Base-by-base conservation (phyloP, 805 yeast species). In the Zygosaccharomyces kombuchaensis region DNA sequence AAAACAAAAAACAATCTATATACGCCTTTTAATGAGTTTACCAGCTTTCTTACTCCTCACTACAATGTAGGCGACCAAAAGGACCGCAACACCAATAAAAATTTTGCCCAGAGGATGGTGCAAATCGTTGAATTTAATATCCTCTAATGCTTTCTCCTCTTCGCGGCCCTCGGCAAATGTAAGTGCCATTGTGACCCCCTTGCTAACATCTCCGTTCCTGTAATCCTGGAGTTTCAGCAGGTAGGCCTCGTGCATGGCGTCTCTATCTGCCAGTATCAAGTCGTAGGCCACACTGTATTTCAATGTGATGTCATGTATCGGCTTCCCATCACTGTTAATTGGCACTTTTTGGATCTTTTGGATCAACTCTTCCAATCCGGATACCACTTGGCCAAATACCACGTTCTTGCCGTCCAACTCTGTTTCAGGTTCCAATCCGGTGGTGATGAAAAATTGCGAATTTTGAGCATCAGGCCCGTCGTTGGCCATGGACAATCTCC, bases 321-420 rank as follows among this genome's bases (percentile, higher is more conserved):
- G 86, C 46, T 60, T 47, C 21, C 47, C 44, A 7, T 48, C 29
- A 1, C 45, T 45, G 39, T 63, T 53, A 3, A 82, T 77, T 51
- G 78, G 68, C 42, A 78, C 77, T 42, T 70, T 68, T 62, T 84
- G 89, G 50, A 87, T 72, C 52, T 72, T 62, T 34, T 77, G 75
- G 35, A 87, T 73, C 5, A 83, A 75, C 17, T 60, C 56, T 13
- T 82, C 84, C 47, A 76, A 66, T 4, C 93, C 93, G 31, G 78
- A 81, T 10, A 76, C 59, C 38, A 86, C 81, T 67, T 84, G 88
- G 38, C 93, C 95, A 61, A 86, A 85, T 1, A 82, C 90, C 54
- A 85, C 91, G 65, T 84, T 84, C 6, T 67, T 64, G 17, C 80
- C 81, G 63, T 83, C 77, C 54, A 82, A 71, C 73, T 77, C 74